phyloP scores from a whole-genome alignment of 2,329 filamentous ascomycete genomes.

The Claviceps arundinis region DNA sequence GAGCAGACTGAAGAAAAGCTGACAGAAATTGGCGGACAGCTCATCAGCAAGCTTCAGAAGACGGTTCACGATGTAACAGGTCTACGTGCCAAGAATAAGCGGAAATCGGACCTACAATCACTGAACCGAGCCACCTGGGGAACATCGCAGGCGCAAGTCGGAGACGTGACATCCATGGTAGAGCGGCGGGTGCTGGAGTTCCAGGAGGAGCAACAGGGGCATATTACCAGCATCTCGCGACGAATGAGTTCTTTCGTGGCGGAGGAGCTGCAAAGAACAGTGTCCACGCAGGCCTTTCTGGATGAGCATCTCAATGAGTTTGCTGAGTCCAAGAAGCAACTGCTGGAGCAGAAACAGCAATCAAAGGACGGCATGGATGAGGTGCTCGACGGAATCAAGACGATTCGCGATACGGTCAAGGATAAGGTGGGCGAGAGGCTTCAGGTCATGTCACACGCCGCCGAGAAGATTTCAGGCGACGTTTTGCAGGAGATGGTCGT shows the following conservation, averaged over 20 bases:
- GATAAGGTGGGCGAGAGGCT: slow-evolving; percentile 72
- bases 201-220: slow-evolving; percentile 54
- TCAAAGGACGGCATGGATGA: slow-evolving; percentile 78
- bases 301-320: slow-evolving; percentile 57
- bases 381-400: slow-evolving; percentile 85
- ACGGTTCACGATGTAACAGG: slow-evolving; percentile 72
- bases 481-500: slow-evolving; percentile 72
- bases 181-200: slow-evolving; percentile 65
- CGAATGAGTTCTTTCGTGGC: slow-evolving; percentile 68
- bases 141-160: slow-evolving; percentile 60
- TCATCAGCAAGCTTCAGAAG: slow-evolving; percentile 64
- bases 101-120: slow-evolving; percentile 71
- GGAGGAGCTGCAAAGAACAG: slow-evolving; percentile 59
- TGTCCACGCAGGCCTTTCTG: slow-evolving; percentile 56
- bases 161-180: slow-evolving; percentile 62
- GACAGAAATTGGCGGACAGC: slow-evolving; percentile 55
- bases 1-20: slow-evolving; percentile 72
- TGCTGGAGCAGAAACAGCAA: slow-evolving; percentile 52
- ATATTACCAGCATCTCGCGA: slow-evolving; percentile 53
- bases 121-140: slow-evolving; percentile 71
- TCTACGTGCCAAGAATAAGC: slow-evolving; percentile 72
- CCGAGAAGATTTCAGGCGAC: slow-evolving; percentile 78
- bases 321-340: slow-evolving; percentile 50
- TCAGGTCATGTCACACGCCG: slow-evolving; percentile 67
- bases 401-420: slow-evolving; percentile 80